Conservation (phyloP, 2,329 filamentous ascomycete genomes). For the Fusarium sp. region DNA sequence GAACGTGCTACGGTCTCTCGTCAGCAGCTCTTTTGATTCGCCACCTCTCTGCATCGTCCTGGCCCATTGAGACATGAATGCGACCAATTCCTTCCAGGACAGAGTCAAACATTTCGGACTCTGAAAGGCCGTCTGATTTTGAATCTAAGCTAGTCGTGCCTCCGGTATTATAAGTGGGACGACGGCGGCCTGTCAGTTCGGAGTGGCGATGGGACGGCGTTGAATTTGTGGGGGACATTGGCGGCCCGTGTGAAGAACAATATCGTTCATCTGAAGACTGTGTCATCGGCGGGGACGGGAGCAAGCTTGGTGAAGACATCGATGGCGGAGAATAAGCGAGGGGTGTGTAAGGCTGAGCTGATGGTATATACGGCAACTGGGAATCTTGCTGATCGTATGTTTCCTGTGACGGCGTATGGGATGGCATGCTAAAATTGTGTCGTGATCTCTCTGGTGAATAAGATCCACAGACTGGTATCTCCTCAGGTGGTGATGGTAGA, state of each 20-base stretch:
- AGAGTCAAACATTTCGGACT: constrained; percentile 49
- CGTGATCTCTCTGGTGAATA: constrained; percentile 7
- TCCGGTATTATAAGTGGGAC: background rate
- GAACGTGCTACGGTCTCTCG: constrained; percentile 33
- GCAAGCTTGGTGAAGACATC: constrained; percentile 33
- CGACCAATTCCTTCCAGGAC: constrained; percentile 53
- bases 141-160: background rate
- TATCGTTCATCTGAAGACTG: constrained; percentile 28
- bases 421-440: background rate
- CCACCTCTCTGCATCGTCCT: constrained; percentile 56
- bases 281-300: constrained; percentile 41
- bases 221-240: constrained; percentile 20
- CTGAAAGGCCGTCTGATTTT: constrained; percentile 36
- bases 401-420: constrained; percentile 5
- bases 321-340: constrained; percentile 24
- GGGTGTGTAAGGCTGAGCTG: constrained; percentile 40
- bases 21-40: constrained; percentile 48
- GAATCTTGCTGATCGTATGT: constrained; percentile 9
- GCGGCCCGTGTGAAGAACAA: constrained; percentile 6
- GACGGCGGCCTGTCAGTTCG: background rate
- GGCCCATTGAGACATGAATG: constrained; percentile 51
- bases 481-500: constrained; percentile 32
- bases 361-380: constrained; percentile 34
- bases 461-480: background rate
- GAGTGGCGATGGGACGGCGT: constrained; percentile 1